Base-by-base conservation (phyloP, 352 stramenopile species). In the Globisporangium heterothallicum region DNA sequence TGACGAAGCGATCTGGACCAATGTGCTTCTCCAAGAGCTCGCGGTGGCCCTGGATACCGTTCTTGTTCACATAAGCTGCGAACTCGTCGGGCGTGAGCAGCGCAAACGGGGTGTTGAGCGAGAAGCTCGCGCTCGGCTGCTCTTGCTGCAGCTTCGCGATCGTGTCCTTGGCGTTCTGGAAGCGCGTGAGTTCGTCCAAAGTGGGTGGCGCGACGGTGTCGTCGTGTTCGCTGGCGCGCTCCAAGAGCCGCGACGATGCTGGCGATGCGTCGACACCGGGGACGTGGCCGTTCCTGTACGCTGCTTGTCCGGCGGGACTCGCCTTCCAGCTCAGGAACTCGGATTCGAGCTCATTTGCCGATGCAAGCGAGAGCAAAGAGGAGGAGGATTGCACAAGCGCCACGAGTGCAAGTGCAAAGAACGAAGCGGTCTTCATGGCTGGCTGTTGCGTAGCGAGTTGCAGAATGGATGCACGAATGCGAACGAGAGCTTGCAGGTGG, bases 41-140 rank as follows among this genome's bases (percentile, higher is more conserved):
- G 26, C 32, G 30, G 8, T 49, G 24, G 9, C 24, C n/a, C 13
- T 68, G 42, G 38, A 61, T 48, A 5, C 30, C 47, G 60, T 66
- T 73, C 32, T 55, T 62, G 30, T 56, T 70, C 16, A 79, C 74
- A 41, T 81, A 82, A 21, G 55, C 58, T 8, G 57, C 30, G 56
- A 88, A 88, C 38, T 88, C 77, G 2, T 63, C 61, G 19, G 63
- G 40, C 0, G 78, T 84, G 58, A 88, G 52, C 27, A 86, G 61
- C 30, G 65, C 70, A 35, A 86, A 86, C 18, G 72, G 72, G 16
- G 74, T 70, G 40, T 78, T 63, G 19, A 78, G 54, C 8, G 70
- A 80, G 56, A 86, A 88, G n/a, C 48, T 64, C 16, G 74, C 74
- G 38, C 65, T 46, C 13, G 73, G 71, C 22, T 87, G 70, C 42